These are phyloP conservation scores for Chytridiales sp. DNA, from an alignment of 371 early-diverging fungal species.

Conservation along the genomic window DNA sequence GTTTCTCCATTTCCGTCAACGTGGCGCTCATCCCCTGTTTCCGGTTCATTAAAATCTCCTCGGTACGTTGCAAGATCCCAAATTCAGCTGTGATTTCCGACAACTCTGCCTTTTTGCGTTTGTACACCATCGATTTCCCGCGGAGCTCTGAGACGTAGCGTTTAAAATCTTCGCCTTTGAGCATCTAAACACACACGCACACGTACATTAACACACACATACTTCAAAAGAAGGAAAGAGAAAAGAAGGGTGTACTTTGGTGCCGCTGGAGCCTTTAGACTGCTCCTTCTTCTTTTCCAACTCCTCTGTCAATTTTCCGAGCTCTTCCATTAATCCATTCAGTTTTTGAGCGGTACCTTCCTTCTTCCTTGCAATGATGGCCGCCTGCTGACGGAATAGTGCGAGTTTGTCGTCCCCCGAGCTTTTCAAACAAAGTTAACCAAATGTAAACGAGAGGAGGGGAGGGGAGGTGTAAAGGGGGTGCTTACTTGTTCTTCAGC, in stretches of 20 bases:
- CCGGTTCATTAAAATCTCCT: conserved; percentile 43
- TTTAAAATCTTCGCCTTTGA: conserved; percentile 61
- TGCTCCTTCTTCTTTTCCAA: conserved; percentile 37
- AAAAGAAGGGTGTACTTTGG: conserved; percentile 22
- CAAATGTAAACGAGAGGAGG: background rate
- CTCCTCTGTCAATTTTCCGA: conserved; percentile 33
- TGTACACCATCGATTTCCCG: conserved; percentile 53
- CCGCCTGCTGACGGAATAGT: conserved; percentile 56
- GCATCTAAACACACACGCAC: conserved; percentile 37
- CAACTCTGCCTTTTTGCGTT: conserved; percentile 51
- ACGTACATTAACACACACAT: background rate
- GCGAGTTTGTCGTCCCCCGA: conserved; percentile 55
- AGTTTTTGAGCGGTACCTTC: conserved; percentile 46
- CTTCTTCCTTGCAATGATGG: conserved; percentile 55
- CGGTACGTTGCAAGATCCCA: conserved; percentile 53
- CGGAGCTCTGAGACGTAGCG: conserved; percentile 55
- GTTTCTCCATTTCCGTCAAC: conserved; percentile 39
- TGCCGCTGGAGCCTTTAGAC: conserved; percentile 25
- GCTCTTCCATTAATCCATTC: conserved; percentile 34
- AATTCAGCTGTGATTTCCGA: conserved; percentile 47
- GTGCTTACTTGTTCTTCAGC: conserved; percentile 40
- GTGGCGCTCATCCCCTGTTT: conserved; percentile 32
- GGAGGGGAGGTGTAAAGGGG: background rate
- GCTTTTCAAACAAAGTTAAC: conserved; percentile 14
- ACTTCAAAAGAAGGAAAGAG: background rate